A percentile compares a stretch with the other conserved stretches of the same genome.
Evolutionary conservation across 495 filamentous ascomycete species (phyloP).

Genomic region (Trypethelium eluteriae): DNA sequence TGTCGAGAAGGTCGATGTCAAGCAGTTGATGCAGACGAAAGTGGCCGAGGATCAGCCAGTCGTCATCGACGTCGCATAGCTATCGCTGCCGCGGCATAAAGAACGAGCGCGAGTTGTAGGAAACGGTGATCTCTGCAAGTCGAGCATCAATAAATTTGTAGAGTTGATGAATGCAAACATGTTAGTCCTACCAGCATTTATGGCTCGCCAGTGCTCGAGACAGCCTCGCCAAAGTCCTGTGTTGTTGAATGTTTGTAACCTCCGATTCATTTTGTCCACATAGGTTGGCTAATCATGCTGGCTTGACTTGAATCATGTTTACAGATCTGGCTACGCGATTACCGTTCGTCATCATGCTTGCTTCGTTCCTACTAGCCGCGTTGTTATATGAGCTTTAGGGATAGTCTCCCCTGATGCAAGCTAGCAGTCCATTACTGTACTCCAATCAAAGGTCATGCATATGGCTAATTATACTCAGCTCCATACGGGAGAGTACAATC

Average conservation of each 20-base stretch:
- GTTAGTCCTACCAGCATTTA: background rate
- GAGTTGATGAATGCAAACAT: background rate
- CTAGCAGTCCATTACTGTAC: background rate
- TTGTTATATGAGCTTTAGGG: no score
- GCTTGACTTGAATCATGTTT: background rate
- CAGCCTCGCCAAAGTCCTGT: background rate
- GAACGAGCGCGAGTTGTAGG: background rate
- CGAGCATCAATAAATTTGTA: background rate
- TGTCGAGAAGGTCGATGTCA: slow-evolving; percentile 5
- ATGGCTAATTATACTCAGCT: no score
- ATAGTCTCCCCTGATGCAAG: no score
- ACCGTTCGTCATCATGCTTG: background rate
- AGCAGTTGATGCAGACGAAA: background rate
- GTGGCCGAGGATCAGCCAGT: slow-evolving; percentile 2
- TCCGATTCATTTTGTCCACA: background rate
- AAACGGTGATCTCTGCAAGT: background rate
- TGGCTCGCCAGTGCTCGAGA: background rate
- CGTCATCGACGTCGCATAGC: background rate
- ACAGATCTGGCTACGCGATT: background rate
- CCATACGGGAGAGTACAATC: background rate
- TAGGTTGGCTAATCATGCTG: no score
- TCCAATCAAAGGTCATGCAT: no score
- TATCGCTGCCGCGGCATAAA: background rate
- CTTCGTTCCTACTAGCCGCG: background rate
- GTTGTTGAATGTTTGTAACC: background rate